A percentile compares a stretch with the other conserved stretches of the same genome.
phyloP scores from a whole-genome alignment of 2,329 filamentous ascomycete genomes.

The Emmonsiellopsis sp. region DNA sequence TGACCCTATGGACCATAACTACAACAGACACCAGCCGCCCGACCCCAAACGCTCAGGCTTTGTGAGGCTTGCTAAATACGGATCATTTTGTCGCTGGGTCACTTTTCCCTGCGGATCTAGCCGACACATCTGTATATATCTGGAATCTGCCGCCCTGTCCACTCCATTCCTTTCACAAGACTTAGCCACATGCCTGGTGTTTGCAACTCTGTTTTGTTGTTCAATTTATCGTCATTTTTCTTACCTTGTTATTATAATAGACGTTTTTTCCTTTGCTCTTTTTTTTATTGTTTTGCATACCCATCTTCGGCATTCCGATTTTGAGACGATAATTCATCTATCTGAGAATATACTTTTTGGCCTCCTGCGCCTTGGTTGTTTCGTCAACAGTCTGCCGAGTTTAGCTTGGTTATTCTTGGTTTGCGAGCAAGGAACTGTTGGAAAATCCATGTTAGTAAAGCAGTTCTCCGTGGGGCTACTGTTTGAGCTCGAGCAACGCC shows the following conservation, averaged over 20 bases:
- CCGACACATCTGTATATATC: conserved; percentile 1
- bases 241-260: conserved; percentile 1
- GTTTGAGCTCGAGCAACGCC: not conserved
- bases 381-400: not conserved
- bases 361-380: not conserved
- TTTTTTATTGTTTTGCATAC: conserved; percentile 3
- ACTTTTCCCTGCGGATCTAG: not conserved
- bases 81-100: not conserved
- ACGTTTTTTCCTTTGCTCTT: conserved; percentile 2
- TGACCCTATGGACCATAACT: conserved; percentile 1
- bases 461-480: conserved; percentile 1
- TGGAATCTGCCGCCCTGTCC: not conserved
- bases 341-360: not conserved
- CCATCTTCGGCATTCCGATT: not conserved
- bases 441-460: conserved; percentile 4
- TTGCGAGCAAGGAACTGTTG: not conserved
- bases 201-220: conserved; percentile 3
- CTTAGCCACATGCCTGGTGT: conserved; percentile 8
- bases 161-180: conserved; percentile 7
- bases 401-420: not conserved
- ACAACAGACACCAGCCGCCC: conserved; percentile 1
- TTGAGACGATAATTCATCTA: not conserved
- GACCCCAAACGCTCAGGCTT: not conserved
- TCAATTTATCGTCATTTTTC: conserved; percentile 1
- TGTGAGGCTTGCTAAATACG: not conserved